Evolutionary conservation across 2,329 filamentous ascomycete genomes (phyloP).

Genomic region (Neofusicoccum sp.): DNA sequence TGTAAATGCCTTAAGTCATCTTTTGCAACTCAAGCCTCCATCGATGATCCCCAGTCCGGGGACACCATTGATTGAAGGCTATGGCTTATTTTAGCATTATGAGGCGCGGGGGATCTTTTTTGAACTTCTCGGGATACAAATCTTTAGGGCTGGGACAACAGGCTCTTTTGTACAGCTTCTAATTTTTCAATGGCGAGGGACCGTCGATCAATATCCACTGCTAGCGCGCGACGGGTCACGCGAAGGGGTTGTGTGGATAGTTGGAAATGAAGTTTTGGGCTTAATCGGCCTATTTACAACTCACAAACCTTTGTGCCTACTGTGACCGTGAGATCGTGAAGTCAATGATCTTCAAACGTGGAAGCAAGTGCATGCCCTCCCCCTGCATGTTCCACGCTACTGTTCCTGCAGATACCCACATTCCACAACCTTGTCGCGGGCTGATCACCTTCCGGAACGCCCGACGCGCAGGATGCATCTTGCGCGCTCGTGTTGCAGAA

Average conservation of each 20-base stretch:
- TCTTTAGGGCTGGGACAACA: constrained; percentile 9
- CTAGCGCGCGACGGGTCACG: constrained; percentile 12
- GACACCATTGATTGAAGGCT: constrained; percentile 12
- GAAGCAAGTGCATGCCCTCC: background rate
- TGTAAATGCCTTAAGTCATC: constrained; percentile 37
- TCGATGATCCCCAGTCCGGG: constrained; percentile 1
- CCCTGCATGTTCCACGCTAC: background rate
- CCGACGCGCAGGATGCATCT: background rate
- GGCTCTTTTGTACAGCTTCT: constrained; percentile 13
- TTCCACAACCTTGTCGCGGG: background rate
- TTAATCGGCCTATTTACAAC: constrained; percentile 5
- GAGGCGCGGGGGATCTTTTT: constrained; percentile 14
- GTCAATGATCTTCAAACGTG: background rate
- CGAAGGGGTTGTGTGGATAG: constrained; percentile 13
- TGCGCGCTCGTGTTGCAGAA: background rate
- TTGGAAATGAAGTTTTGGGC: constrained; percentile 16
- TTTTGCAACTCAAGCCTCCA: constrained; percentile 19
- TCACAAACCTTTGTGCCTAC: background rate
- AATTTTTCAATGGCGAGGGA: constrained; percentile 9
- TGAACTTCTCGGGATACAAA: constrained; percentile 15
- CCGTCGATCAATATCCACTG: constrained; percentile 10
- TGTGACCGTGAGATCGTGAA: background rate
- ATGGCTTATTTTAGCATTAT: constrained; percentile 16
- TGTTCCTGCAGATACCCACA: background rate
- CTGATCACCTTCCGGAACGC: background rate